Evolutionary conservation across 2,329 filamentous ascomycete species (phyloP).

Genomic region (Cladosporium sp.): DNA sequence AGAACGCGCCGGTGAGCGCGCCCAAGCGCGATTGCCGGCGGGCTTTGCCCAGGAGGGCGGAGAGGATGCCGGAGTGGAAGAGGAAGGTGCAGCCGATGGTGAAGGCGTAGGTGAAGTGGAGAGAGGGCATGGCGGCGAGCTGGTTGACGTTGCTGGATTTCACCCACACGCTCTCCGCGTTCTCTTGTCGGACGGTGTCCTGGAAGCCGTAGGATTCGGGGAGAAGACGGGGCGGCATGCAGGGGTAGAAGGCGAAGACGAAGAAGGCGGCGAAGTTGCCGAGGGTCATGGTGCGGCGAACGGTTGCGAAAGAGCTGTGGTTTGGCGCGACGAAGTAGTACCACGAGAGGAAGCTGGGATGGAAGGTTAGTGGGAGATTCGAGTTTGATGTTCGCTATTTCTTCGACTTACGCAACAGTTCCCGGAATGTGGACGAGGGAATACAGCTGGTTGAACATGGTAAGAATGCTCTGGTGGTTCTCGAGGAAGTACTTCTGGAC

Average conservation of each 20-base stretch:
- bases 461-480: slow-evolving; percentile 50
- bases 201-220: slow-evolving; percentile 43
- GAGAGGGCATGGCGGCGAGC: slow-evolving; percentile 45
- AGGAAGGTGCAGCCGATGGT: slow-evolving; percentile 49
- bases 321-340: slow-evolving; percentile 58
- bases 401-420: slow-evolving; percentile 50
- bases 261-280: slow-evolving; percentile 52
- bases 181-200: slow-evolving; percentile 45
- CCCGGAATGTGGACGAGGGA: slow-evolving; percentile 59
- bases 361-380: slow-evolving; percentile 1
- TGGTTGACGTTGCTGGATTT: slow-evolving; percentile 44
- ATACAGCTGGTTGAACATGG: slow-evolving; percentile 55
- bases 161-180: slow-evolving; percentile 45
- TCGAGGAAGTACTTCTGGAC: slow-evolving; percentile 57
- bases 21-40: slow-evolving; percentile 16
- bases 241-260: slow-evolving; percentile 50
- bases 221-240: slow-evolving; percentile 49
- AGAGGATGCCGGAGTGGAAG: slow-evolving; percentile 49
- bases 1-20: slow-evolving; percentile 32
- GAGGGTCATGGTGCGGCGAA: slow-evolving; percentile 45
- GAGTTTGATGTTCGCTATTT: slow-evolving; percentile 1
- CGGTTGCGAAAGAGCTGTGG: slow-evolving; percentile 41
- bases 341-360: slow-evolving; percentile 56
- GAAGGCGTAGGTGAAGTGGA: slow-evolving; percentile 55
- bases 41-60: slow-evolving; percentile 35